Percentiles rank a stretch among this genome's conserved stretches.
Conservation (phyloP, 768 basidiomycete genomes). For the Pisolithus marmoratus region DNA sequence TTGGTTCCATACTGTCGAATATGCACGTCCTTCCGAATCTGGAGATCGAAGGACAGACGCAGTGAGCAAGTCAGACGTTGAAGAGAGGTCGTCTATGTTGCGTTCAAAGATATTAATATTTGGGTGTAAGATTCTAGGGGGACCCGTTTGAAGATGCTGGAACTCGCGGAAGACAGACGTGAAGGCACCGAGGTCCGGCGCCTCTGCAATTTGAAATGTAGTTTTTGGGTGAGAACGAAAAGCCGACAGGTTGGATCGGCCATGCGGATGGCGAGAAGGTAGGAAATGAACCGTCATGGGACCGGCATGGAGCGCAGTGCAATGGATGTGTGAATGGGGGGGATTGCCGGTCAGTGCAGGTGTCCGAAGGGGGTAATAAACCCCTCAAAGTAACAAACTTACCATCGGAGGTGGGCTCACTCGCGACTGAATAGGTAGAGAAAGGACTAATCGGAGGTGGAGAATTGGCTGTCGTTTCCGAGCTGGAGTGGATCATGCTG, state of each 20-base stretch:
- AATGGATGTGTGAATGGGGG: constrained; percentile 1
- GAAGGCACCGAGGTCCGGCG: constrained; percentile 72
- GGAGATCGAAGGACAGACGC: constrained; percentile 13
- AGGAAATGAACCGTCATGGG: not conserved
- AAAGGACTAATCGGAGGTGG: constrained; percentile 34
- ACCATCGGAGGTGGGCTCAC: constrained; percentile 53
- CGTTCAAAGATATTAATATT: constrained; percentile 14
- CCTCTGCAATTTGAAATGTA: constrained; percentile 33
- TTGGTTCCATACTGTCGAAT: constrained; percentile 64
- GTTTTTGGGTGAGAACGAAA: not conserved
- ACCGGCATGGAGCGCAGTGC: not conserved
- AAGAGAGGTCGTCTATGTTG: constrained; percentile 26
- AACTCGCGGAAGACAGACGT: constrained; percentile 63
- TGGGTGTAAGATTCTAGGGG: constrained; percentile 17
- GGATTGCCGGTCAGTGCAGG: not conserved
- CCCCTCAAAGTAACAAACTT: constrained; percentile 3
- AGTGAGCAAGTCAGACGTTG: constrained; percentile 18
- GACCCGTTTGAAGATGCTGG: constrained; percentile 48
- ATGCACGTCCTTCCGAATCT: constrained; percentile 36
- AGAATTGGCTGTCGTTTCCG: constrained; percentile 30
- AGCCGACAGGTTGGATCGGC: not conserved
- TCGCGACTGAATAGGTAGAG: constrained; percentile 33
- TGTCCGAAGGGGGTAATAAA: not conserved
- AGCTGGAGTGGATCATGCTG: constrained; percentile 30
- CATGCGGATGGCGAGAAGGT: not conserved